phyloP scores from a whole-genome alignment of 371 early-diverging fungal species.

The Syncephalis fuscata region DNA sequence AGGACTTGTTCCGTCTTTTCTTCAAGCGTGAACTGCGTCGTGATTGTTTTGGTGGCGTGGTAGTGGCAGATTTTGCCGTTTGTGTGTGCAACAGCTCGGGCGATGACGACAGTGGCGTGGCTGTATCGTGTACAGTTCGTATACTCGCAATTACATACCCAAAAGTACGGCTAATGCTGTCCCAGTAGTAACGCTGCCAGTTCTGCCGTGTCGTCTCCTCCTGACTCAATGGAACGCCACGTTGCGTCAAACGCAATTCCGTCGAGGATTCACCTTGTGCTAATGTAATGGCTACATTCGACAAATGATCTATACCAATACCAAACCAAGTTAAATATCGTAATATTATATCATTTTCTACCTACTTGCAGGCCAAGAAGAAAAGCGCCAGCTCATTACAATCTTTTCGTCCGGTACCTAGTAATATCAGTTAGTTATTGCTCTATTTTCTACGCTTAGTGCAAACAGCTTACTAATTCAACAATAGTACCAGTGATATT shows the following conservation, averaged over 20 bases:
- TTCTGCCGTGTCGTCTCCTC: constrained; percentile 65
- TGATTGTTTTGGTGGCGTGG: no score
- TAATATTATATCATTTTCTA: no score
- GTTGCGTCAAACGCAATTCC: constrained; percentile 25
- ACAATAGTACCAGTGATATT: constrained; percentile 73
- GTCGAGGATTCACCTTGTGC: constrained; percentile 53
- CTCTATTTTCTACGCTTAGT: no score
- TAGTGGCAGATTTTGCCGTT: no score
- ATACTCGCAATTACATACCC: constrained; percentile 26
- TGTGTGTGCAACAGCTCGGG: no score
- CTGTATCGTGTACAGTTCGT: no score
- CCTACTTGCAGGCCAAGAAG: constrained; percentile 64
- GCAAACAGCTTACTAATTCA: constrained; percentile 27
- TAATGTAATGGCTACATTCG: constrained; percentile 60
- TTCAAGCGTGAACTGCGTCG: no score
- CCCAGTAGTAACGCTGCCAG: constrained; percentile 90
- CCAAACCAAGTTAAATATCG: no score
- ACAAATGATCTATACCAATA: constrained; percentile 39
- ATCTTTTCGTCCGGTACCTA: constrained; percentile 51
- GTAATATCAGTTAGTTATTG: not conserved
- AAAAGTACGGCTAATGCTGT: constrained; percentile 80
- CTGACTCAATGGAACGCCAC: constrained; percentile 78
- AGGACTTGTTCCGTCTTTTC: no score
- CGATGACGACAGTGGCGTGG: no score
- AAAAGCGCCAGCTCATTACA: constrained; percentile 70